These are phyloP conservation scores for Metschnikowia baotianmanensis DNA, from an alignment of 805 yeast species.

Conservation along the genomic window DNA sequence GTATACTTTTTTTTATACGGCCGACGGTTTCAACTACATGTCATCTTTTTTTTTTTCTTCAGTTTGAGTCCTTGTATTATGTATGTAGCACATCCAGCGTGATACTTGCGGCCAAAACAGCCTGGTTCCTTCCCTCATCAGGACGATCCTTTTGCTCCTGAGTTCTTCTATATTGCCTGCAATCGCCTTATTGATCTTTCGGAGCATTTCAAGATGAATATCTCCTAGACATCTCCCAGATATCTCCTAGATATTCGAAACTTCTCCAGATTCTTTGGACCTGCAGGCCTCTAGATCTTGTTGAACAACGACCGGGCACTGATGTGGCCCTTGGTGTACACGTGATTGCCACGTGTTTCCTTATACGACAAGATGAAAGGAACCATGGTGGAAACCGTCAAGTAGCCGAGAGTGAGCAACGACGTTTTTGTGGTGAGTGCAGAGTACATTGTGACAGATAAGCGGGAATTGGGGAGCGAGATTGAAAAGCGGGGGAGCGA, in stretches of 20 bases:
- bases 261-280: neutral
- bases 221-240: too few relatives aligned
- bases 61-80: slow-evolving; percentile 4
- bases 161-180: too few relatives aligned
- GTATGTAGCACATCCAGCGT: slow-evolving; percentile 14
- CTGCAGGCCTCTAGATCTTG: slow-evolving; percentile 33
- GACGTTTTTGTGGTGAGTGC: slow-evolving; percentile 27
- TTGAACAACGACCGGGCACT: slow-evolving; percentile 36
- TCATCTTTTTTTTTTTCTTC: too few relatives aligned
- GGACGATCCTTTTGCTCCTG: neutral
- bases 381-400: slow-evolving; percentile 37
- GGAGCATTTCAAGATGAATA: too few relatives aligned
- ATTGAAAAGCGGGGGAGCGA: neutral
- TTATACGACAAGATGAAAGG: slow-evolving; percentile 42
- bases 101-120: slow-evolving; percentile 2
- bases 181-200: too few relatives aligned
- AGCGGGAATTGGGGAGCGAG: neutral
- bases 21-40: too few relatives aligned
- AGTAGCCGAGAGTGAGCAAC: slow-evolving; percentile 35
- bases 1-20: too few relatives aligned
- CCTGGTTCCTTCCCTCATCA: neutral
- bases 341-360: slow-evolving; percentile 27
- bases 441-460: slow-evolving; percentile 19
- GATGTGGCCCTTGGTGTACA: slow-evolving; percentile 32
- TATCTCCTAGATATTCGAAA: too few relatives aligned